A percentile compares a stretch with the other conserved stretches of the same genome.
Conservation (phyloP, 306 rosid species). For the Medicago ruthenica region DNA sequence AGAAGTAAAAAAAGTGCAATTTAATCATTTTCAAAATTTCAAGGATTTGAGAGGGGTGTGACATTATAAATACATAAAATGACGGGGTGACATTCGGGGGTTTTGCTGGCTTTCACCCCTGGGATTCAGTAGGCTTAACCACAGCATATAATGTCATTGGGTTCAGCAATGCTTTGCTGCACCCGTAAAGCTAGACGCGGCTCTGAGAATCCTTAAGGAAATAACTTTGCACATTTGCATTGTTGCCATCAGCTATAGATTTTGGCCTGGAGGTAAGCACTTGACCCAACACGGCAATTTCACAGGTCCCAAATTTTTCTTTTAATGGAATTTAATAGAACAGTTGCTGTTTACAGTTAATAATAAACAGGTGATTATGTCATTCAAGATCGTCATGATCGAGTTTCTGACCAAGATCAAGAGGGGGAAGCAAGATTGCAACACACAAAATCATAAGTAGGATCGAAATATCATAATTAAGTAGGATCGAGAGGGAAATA, state of each 20-base stretch:
- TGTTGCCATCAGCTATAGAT: not conserved
- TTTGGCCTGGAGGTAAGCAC: not conserved
- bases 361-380: conserved; percentile 2
- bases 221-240: not conserved
- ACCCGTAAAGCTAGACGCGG: not conserved
- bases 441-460: not conserved
- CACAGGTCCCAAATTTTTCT: conserved; percentile 11
- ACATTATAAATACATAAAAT: conserved; percentile 14
- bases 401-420: not conserved
- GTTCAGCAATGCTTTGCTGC: not conserved
- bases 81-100: not conserved
- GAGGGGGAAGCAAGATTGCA: not conserved
- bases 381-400: not conserved
- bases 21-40: conserved; percentile 30
- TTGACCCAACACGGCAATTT: conserved; percentile 14
- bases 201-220: conserved; percentile 3
- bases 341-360: conserved; percentile 24
- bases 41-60: conserved; percentile 31
- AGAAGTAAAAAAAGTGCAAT: not conserved
- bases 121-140: not conserved
- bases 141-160: not conserved
- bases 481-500: not conserved
- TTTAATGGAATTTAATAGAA: not conserved
- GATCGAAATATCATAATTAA: not conserved
- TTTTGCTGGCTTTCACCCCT: not conserved